Conservation (phyloP, 2,329 filamentous ascomycete species). For the Trichoderma cornu-damae region DNA sequence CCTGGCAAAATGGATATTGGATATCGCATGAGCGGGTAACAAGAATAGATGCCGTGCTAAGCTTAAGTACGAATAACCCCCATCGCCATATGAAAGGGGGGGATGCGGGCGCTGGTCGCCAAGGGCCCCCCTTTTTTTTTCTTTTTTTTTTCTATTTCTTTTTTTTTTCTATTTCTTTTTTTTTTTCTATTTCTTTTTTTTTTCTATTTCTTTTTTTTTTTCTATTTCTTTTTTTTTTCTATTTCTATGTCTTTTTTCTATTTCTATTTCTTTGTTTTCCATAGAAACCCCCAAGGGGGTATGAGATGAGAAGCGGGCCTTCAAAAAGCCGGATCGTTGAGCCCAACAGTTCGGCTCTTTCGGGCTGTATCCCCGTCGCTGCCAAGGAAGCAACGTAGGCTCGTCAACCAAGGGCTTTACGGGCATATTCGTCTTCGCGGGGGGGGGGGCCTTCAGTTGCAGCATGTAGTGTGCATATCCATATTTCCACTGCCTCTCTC, state of each 20-base stretch:
- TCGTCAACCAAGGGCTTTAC: neutral
- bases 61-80: slow-evolving; percentile 15
- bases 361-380: neutral
- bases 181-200: neutral
- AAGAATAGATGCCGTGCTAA: slow-evolving; percentile 29
- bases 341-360: slow-evolving; percentile 11
- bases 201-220: neutral
- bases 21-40: slow-evolving; percentile 41
- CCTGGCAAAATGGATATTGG: slow-evolving; percentile 14
- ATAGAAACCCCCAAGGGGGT: neutral
- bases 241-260: neutral
- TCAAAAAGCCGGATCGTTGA: neutral
- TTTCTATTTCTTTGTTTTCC: neutral
- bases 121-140: neutral
- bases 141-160: neutral
- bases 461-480: neutral
- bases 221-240: neutral
- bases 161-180: neutral
- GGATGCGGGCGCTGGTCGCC: slow-evolving; percentile 1
- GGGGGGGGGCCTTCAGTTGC: slow-evolving; percentile 7
- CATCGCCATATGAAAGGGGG: neutral
- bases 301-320: neutral
- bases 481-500: neutral
- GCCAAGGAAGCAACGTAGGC: neutral
- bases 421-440: slow-evolving; percentile 3